Base-by-base conservation (phyloP, 2,329 filamentous ascomycete species). In the Onygenales sp. region DNA sequence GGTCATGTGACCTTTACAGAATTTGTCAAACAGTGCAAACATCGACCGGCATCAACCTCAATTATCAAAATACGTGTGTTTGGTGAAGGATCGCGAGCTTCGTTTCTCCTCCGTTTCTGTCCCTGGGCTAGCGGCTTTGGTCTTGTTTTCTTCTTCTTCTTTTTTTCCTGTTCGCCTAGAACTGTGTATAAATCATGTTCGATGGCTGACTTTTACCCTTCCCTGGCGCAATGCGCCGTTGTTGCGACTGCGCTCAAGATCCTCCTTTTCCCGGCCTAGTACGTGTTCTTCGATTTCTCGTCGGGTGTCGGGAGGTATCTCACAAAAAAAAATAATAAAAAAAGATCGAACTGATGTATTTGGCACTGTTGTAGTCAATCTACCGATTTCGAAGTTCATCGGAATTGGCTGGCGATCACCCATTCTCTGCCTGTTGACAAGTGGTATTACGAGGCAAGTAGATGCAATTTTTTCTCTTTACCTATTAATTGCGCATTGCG, bases 381-480 rank as follows among this genome's bases (percentile, higher is more conserved):
- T 5, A 98, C 93, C 62, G 93, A 98, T 71, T 98, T 98, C 65
- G 93, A 98, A 72, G 93, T 98, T 53, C 93, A 98, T 73, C 85
- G 93, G 60, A 98, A 98, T 76, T 98, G 93, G 93, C 83, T 98
- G 42, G 93, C 93, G 58, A 89, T 97, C 62, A 97, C 93, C 4
- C 79, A 95, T 72, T 95, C 87, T 57, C 79, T 97, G 17, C 88
- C 92, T 2, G 73, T 91, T 50, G 83, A 87, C 69, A 78, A 94
- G 61, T 98, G 93, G 93, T 98, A 98, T 73, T 91, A 86, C 67
- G 93, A 98, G 73, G 82, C 84, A 66, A 56, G 68, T 55, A 38
- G 21, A 27, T n/a, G 9, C n/a, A 3, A 7, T 42, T 47, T 5
- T 14, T 14, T 7, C 0, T 2, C 2, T 46, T 46, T 27, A 1